Base-by-base conservation (phyloP, 768 basidiomycete species). In the Trametes meyenii region DNA sequence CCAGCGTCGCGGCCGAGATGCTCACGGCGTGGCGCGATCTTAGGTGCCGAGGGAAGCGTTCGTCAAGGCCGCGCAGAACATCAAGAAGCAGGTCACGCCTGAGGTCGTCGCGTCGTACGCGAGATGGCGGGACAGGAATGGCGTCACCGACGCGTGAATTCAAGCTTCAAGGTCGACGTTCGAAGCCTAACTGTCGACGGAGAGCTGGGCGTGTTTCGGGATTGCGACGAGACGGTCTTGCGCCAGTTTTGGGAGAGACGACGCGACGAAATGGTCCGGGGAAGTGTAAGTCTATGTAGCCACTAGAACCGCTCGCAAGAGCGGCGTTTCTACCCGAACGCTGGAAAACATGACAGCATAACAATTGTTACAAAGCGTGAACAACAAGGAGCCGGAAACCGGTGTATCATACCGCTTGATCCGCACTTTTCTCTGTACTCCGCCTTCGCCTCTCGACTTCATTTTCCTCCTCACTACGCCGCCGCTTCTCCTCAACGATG, bases 31-130 rank as follows among this genome's bases (percentile, higher is more conserved):
- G 39, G 33, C 23, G 51, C 13, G 36, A 12, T 36, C 4, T 2
- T 52, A 98, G 96, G 89, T 98, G 12, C 83, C 90, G 1, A 83
- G 84, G 42, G 71, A 76, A 10, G 89, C 92, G 36, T 90, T 98
- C 65, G 69, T 90, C 10, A 72, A 77, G n/a, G 92, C 92, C 1
- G 90, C 95, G 3, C 79, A 74, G 58, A 79, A 81, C 0, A 85
- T 91, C 53, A 85, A 92, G 69, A 82, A 83, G 61, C 88, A 96
- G 65, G 96, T 98, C 65, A 98, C 96, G 0, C 86, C 89, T 4
- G 83, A 83, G 16, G 85, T 96, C 67, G 74, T 96, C 46, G 73
- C 75, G 46, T 87, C 81, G 64, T 98, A 90, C 68, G 81, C 84
- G 38, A 76, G 76, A 43, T 99, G 96, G 96, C 73, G 83, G 42